phyloP scores from a whole-genome alignment of 495 filamentous ascomycete species.

The Jackrogersella minutella region DNA sequence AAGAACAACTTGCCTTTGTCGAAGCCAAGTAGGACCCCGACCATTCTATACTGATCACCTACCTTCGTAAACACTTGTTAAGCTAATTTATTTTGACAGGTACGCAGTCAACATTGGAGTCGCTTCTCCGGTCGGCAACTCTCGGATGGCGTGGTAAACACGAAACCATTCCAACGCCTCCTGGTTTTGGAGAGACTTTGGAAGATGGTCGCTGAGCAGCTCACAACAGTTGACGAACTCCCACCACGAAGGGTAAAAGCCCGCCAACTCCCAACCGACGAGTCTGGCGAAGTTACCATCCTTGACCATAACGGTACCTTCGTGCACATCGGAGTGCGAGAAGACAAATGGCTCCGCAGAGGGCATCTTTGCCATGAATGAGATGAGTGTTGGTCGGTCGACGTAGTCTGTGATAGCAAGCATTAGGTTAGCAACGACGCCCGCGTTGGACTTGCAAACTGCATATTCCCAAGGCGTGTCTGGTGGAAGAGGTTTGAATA shows the following conservation, averaged over 20 bases:
- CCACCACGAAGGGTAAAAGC: constrained; percentile 27
- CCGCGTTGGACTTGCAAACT: neutral
- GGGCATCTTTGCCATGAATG: constrained; percentile 24
- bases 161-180: constrained; percentile 19
- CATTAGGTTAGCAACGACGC: constrained; percentile 1
- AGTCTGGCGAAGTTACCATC: constrained; percentile 19
- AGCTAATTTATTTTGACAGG: neutral
- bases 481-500: neutral
- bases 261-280: constrained; percentile 13
- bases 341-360: constrained; percentile 18
- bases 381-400: neutral
- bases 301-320: constrained; percentile 20
- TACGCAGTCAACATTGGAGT: neutral
- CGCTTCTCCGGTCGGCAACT: neutral
- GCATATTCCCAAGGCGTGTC: neutral
- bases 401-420: neutral
- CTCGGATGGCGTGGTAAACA: constrained; percentile 18
- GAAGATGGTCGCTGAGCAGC: constrained; percentile 7
- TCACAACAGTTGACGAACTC: constrained; percentile 22
- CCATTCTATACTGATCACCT: too few relatives aligned
- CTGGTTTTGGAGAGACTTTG: neutral
- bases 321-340: constrained; percentile 11
- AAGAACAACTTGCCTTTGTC: neutral
- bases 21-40: neutral
- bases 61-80: too few relatives aligned